These are phyloP conservation scores for Fraxinus velutina DNA, from an alignment of 305 asterid genomes.

Conservation along the genomic window DNA sequence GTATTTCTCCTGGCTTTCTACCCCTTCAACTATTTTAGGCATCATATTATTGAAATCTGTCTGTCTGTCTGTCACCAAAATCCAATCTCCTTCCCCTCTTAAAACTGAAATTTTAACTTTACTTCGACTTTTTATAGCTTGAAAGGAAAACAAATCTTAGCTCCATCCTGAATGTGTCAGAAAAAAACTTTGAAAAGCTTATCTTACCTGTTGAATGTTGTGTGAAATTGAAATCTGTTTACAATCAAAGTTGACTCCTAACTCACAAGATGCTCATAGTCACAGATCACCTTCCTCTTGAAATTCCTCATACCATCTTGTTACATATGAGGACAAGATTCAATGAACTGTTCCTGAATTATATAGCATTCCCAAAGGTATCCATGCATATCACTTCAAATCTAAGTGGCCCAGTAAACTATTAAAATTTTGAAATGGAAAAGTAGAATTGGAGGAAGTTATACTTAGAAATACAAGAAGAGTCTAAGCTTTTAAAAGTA, in stretches of 20 bases:
- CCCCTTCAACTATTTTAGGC: conserved; percentile 8
- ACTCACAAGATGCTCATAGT: neutral
- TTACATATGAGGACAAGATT: neutral
- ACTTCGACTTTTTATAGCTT: neutral
- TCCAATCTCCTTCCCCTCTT: neutral
- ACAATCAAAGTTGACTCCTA: neutral
- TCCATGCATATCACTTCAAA: neutral
- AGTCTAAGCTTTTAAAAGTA: neutral
- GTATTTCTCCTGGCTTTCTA: conserved; percentile 6
- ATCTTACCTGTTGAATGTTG: neutral
- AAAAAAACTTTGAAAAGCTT: neutral
- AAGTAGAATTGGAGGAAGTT: conserved; percentile 4
- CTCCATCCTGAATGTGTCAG: neutral
- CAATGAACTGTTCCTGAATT: neutral
- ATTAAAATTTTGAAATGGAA: neutral
- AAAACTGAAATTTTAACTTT: neutral
- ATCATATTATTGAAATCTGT: neutral
- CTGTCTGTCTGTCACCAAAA: neutral
- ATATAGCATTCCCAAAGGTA: neutral
- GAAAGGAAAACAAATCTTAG: neutral
- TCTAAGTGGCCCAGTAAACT: neutral
- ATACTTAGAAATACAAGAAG: neutral
- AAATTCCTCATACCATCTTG: neutral
- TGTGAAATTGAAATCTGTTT: conserved; percentile 3
- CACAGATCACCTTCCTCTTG: neutral